Percentiles rank a stretch among this genome's conserved stretches.
Evolutionary conservation across 2,329 filamentous ascomycete species (phyloP).

Genomic region (Cladophialophora psammophila): DNA sequence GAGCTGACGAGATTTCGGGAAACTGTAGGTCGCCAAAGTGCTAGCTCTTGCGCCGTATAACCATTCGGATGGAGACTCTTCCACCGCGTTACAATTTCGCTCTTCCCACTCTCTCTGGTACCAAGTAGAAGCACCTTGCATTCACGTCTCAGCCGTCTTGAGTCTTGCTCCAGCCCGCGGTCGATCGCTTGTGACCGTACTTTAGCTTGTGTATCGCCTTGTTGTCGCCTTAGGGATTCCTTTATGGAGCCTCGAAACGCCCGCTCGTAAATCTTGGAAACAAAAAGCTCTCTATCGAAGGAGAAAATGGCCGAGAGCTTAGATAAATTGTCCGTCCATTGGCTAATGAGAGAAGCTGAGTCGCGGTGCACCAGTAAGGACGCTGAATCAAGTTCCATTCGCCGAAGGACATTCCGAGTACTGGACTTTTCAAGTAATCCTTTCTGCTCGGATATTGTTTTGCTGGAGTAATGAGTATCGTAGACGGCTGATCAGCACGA

Average conservation of each 20-base stretch:
- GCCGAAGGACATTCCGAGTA: not conserved
- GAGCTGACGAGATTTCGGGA: no score
- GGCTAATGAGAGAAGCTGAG: not conserved
- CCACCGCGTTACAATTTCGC: no score
- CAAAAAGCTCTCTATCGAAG: not conserved
- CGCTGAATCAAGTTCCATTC: not conserved
- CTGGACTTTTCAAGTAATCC: not conserved
- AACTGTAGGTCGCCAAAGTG: no score
- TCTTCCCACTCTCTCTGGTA: no score
- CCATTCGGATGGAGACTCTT: no score
- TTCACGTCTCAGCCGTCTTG: no score
- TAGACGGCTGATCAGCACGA: not conserved
- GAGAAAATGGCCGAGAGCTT: not conserved
- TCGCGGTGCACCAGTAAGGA: not conserved
- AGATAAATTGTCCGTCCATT: not conserved
- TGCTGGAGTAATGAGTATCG: not conserved
- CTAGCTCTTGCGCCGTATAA: no score
- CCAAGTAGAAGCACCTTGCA: no score
- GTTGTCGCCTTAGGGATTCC: no score
- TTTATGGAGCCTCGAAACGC: not conserved
- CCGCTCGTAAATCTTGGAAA: not conserved
- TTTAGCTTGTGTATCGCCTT: no score
- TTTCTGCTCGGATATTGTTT: constrained; percentile 2
- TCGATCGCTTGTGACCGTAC: no score
- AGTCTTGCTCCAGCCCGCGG: no score